A percentile compares a stretch with the other conserved stretches of the same genome.
Conservation (phyloP, 805 yeast genomes). For the Ogataea methylovora region DNA sequence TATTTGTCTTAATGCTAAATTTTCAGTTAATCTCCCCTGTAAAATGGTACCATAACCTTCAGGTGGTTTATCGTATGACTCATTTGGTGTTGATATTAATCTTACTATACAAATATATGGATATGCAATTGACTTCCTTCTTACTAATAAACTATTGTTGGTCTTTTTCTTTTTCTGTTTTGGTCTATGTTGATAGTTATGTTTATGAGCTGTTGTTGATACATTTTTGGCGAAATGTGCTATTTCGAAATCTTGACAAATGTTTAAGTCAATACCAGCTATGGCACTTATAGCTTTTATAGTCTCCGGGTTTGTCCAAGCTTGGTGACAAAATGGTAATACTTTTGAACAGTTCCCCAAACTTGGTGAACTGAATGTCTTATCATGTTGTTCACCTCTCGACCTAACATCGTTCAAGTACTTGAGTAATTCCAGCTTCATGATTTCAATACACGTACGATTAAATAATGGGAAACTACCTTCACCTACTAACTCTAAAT, state of each 20-base stretch:
- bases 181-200: background rate
- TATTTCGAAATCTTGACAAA: constrained; percentile 44
- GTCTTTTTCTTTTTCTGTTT: background rate
- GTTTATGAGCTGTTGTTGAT: background rate
- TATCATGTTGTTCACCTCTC: too few relatives aligned
- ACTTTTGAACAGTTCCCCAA: constrained; percentile 14
- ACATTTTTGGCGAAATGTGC: constrained; percentile 29
- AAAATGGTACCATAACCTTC: constrained; percentile 30
- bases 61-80: constrained; percentile 15
- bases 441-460: constrained; percentile 32
- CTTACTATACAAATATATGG: constrained; percentile 21
- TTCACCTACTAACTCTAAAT: constrained; percentile 18
- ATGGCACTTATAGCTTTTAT: constrained; percentile 37
- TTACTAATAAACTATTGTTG: constrained; percentile 6
- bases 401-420: constrained; percentile 24
- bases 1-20: constrained; percentile 26
- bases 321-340: constrained; percentile 43
- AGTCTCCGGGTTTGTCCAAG: constrained; percentile 48
- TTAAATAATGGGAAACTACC: constrained; percentile 37
- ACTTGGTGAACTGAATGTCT: constrained; percentile 27
- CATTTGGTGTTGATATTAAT: constrained; percentile 6
- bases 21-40: constrained; percentile 34
- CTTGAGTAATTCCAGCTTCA: constrained; percentile 31
- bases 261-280: constrained; percentile 44
- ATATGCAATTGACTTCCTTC: constrained; percentile 18